A percentile compares a stretch with the other conserved stretches of the same genome.
Evolutionary conservation across 352 stramenopile species (phyloP).

Genomic region (Hyaloperonospora brassicae): DNA sequence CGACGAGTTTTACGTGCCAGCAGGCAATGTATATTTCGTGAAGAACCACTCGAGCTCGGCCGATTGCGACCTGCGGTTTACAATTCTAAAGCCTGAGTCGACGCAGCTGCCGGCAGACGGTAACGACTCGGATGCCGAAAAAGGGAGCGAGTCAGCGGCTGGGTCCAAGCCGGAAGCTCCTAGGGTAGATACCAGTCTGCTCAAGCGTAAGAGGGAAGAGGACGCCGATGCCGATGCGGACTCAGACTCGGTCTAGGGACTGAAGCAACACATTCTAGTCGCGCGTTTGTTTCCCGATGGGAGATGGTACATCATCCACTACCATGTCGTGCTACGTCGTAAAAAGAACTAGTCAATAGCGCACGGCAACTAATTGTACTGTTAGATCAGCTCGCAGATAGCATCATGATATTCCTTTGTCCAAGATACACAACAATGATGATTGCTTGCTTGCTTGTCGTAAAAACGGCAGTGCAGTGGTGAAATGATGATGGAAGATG

Average conservation of each 20-base stretch:
- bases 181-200: conserved; percentile 9
- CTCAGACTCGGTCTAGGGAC: conserved; percentile 19
- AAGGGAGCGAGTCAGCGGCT: conserved; percentile 8
- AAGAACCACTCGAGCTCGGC: conserved; percentile 91
- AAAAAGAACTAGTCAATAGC: no score
- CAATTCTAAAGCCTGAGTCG: conserved; percentile 86
- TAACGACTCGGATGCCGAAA: conserved; percentile 19
- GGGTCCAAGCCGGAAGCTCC: conserved; percentile 10
- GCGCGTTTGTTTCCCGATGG: neutral
- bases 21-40: conserved; percentile 94
- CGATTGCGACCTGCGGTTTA: conserved; percentile 90
- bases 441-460: no score
- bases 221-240: conserved; percentile 10
- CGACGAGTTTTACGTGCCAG: conserved; percentile 95
- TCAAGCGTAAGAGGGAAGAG: conserved; percentile 27
- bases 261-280: neutral
- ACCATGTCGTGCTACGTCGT: conserved; percentile 9
- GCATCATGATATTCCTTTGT: no score
- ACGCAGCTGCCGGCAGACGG: conserved; percentile 10
- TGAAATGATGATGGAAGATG: no score
- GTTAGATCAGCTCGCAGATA: no score
- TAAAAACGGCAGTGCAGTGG: no score
- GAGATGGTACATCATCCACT: neutral
- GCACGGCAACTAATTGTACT: no score
- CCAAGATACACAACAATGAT: no score